Evolutionary conservation across 2,329 filamentous ascomycete genomes (phyloP), one percentile per base, ranked within the genome.

Genomic region (Aquanectria penicillioides): DNA sequence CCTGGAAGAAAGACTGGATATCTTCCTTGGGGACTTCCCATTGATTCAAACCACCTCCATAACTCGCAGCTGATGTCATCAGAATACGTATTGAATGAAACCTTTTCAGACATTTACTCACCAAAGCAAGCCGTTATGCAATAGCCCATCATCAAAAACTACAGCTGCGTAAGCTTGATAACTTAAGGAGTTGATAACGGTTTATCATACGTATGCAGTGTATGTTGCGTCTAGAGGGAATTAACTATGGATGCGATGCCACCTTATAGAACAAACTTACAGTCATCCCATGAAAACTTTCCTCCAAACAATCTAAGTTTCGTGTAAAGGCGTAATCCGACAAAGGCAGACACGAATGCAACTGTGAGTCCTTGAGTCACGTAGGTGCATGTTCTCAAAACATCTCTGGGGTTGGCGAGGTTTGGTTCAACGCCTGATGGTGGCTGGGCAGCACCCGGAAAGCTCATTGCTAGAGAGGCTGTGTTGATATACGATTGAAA

Each of bases 1-100:
- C 77, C 64, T 78, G 73, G n/a, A 72, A 65, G 50, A 77, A 81
- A 3, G 65, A 59, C 11, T 73, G 62, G 3, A 72, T 62, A 5
- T 77, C 11, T 3, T 66, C 59, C 1, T 61, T 51, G 67, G 69
- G 41, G 49, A 69, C 62, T 17, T 65, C 62, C 63, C 63, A 65
- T 26, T 66, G 63, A 23, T 66, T 54, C 4, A 59, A 38, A 0
- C 62, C 63, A 7, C 53, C 62, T 6, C 63, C 63, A 26, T 65
- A 56, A 5, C 28, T 36, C 3, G 62, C 55, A 26, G 59, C 63
- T 65, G 7, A 1, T 2, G 1, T 2, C 10, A 15, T 15, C 12
- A 10, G 15, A 4, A 44, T 26, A 1, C 17, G 18, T 12, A 13
- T 7, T 4, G 4, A 13, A n/a, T 9, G 11, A 4, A 12, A 2